Conservation (phyloP, 2,329 filamentous ascomycete genomes). For the Thelonectria olida region DNA sequence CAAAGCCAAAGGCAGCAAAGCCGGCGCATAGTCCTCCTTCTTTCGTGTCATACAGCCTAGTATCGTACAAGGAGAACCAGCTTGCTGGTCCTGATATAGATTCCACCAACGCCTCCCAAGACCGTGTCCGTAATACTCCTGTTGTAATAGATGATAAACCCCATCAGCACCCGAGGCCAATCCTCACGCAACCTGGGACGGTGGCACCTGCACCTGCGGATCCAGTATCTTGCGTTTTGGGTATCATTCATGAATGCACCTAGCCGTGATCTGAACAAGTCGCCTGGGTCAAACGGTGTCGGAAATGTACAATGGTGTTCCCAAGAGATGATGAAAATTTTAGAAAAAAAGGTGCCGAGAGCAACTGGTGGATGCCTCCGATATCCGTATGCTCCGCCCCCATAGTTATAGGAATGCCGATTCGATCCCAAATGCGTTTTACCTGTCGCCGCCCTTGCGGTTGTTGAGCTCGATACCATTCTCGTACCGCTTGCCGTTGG, state of each 20-base stretch:
- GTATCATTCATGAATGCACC: conserved; percentile 35
- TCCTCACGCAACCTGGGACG: conserved; percentile 27
- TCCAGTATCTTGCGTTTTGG: conserved; percentile 26
- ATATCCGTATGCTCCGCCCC: conserved; percentile 17
- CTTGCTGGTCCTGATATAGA: conserved; percentile 38
- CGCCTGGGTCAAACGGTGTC: conserved; percentile 34
- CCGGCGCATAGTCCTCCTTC: conserved; percentile 20
- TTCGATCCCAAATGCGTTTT: conserved; percentile 34
- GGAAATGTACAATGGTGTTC: conserved; percentile 41
- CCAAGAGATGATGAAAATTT: conserved; percentile 32
- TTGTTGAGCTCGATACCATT: conserved; percentile 61
- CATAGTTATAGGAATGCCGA: conserved; percentile 13
- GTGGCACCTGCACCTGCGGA: conserved; percentile 35
- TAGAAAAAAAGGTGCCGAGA: conserved; percentile 21
- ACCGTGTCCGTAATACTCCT: conserved; percentile 41
- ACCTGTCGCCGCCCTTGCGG: conserved; percentile 53
- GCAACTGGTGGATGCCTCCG: conserved; percentile 1
- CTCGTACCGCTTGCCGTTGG: conserved; percentile 53
- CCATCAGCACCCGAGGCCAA: conserved; percentile 29
- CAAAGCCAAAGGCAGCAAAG: not conserved
- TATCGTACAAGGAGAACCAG: conserved; percentile 45
- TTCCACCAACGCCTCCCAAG: conserved; percentile 41
- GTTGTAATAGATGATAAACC: conserved; percentile 36
- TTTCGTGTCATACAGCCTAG: conserved; percentile 36
- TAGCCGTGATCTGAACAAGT: conserved; percentile 31